Percentiles rank a stretch among this genome's conserved stretches.
Evolutionary conservation across 139 green algal genomes (phyloP).

Genomic region (Chlamydomonas sp.): DNA sequence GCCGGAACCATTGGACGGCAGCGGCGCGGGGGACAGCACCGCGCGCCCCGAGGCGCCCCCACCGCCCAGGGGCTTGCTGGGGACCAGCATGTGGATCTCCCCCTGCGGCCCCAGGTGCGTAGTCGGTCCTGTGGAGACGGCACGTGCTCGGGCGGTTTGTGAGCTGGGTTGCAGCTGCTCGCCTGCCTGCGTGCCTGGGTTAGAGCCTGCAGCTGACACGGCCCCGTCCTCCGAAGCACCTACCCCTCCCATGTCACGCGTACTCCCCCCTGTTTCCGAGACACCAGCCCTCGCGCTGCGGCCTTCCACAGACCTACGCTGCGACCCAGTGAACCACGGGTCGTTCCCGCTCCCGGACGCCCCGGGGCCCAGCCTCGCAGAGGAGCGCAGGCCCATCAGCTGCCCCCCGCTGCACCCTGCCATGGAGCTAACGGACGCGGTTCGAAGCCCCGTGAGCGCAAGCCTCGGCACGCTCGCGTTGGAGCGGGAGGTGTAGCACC

Average conservation of each 20-base stretch:
- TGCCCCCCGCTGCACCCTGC: not conserved
- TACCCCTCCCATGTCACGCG: too few relatives aligned
- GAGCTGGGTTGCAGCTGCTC: not conserved
- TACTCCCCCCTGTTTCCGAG: too few relatives aligned
- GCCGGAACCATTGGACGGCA: not conserved
- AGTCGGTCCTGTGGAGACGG: not conserved
- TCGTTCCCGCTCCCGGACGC: too few relatives aligned
- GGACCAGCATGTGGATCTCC: constrained; percentile 24
- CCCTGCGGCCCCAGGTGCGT: not conserved
- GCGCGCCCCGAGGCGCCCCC: too few relatives aligned
- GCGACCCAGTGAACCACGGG: too few relatives aligned
- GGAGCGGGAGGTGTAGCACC: too few relatives aligned
- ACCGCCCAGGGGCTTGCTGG: not conserved
- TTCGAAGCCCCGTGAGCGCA: constrained; percentile 1
- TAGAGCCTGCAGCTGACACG: not conserved
- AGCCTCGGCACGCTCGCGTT: not conserved
- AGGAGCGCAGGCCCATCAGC: too few relatives aligned
- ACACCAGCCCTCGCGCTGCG: too few relatives aligned
- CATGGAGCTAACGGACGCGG: constrained; percentile 16
- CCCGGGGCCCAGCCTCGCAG: too few relatives aligned
- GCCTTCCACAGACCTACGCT: too few relatives aligned
- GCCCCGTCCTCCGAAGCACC: too few relatives aligned
- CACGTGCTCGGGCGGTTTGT: not conserved
- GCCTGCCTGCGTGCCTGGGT: not conserved
- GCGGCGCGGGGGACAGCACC: too few relatives aligned